Evolutionary conservation across 2,329 filamentous ascomycete genomes (phyloP), one percentile per base, ranked within the genome.

Genomic region (Emergomyces pasteurianus): DNA sequence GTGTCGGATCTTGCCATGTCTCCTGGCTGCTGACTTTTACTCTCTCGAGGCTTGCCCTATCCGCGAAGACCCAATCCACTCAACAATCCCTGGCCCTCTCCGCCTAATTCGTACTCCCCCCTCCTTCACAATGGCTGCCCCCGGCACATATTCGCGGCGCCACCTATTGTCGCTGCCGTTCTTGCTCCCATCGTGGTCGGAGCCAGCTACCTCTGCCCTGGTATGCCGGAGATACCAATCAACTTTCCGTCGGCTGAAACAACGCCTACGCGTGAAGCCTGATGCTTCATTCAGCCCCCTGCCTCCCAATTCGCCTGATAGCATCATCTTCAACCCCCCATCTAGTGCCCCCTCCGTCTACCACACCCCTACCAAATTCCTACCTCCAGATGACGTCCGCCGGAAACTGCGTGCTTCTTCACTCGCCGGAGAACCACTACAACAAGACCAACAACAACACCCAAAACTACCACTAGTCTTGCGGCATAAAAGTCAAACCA

Each of bases 321-420:
- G 82, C 67, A 84, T 86, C 69, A 79, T 87, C 70, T 84, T 83
- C 78, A 87, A 87, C 66, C 85, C 85, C 42, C 85, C 85, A 0
- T 83, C 84, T 7, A 82, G 83, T 34, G 80, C 82, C 7, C 84
- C 85, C 8, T 84, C 79, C 63, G 80, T 84, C 28, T 85, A 84
- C 68, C 82, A 86, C 69, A 88, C 85, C 1, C 85, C 85, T 1
- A 73, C 78, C 34, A 84, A 85, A 65, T 88, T 88, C 70, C 77
- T 88, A 8, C 85, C 85, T 5, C 70, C 76, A 59, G 75, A 78
- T 64, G 85, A 88, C 72, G 75, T 77, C 26, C 78, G 85, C 60
- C 74, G 78, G 63, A 67, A 71, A 49, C 70, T 84, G 36, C 78
- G 79, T 66, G 64, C 72, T n/a, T 65, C 73, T 58, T 64, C 65